Base-by-base conservation (phyloP, 192 early-diverging fungal genomes). In the Dissophora ornata region DNA sequence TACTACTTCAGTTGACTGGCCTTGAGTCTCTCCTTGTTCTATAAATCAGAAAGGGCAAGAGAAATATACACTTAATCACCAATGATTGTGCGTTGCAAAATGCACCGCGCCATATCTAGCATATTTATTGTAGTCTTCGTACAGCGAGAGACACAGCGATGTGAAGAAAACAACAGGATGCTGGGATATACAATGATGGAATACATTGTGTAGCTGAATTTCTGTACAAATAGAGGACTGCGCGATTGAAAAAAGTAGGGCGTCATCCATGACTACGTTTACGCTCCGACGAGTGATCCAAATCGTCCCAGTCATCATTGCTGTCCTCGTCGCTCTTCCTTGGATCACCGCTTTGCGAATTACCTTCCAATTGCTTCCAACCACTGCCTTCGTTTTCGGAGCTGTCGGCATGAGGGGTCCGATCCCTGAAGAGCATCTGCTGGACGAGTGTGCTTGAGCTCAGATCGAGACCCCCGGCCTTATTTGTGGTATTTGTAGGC, bases 401-500 rank as follows among this genome's bases (percentile, higher is more conserved):
- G 32, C 42, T 68, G 10, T 71, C 46, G 3, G 54, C 42, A 19
- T 77, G 73, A 4, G 64, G 73, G 25, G 59, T 42, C 13, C 73
- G 63, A 19, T 77, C 73, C 52, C 57, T 55, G 19, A 77, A 77
- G 22, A 77, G 59, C 73, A 77, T 77, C 30, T 77, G 73, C 30
- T 77, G 73, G 5, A 77, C 73, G 4, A 77, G 40, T 42, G 73
- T 77, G 34, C 73, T 77, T n/a, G 73, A 77, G 22, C 73, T 77
- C 57, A 77, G 24, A 41, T 77, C 73, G 15, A 77, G 30, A 25
- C 73, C 63, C 0, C 73, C 73, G 1, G 73, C 63, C 26, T 62
- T 77, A 21, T 26, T 67, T 30, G 67, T 22, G 1, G 59, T 34
- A 2, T 18, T 36, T 33, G 48, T 18, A 5, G 63, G 44, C 11